Percentiles rank a stretch among this genome's conserved stretches.
Evolutionary conservation across 768 basidiomycete genomes (phyloP).

Genomic region (Agaricus blazei): DNA sequence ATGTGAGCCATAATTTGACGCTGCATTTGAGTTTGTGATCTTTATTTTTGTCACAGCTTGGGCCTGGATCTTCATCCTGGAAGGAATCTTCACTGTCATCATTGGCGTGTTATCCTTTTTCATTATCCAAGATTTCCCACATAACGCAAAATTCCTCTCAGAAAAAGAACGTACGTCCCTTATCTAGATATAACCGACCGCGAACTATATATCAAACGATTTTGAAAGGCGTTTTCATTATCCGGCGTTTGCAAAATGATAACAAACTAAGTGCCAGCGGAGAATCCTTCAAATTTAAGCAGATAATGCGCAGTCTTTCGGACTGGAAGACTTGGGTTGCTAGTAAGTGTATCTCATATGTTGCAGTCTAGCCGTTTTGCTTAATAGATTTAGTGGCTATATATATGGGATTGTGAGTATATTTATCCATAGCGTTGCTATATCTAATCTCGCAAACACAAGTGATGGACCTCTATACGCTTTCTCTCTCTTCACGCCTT

Average conservation of each 20-base stretch:
- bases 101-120: conserved; percentile 59
- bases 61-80: conserved; percentile 74
- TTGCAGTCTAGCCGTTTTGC: not conserved
- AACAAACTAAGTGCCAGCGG: conserved; percentile 63
- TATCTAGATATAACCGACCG: not conserved
- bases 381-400: conserved; percentile 46
- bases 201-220: not conserved
- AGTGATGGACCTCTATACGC: conserved; percentile 55
- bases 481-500: conserved; percentile 47
- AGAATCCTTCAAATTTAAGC: conserved; percentile 46
- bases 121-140: conserved; percentile 76
- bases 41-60: conserved; percentile 28
- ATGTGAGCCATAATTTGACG: conserved; percentile 30
- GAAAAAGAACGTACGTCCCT: conserved; percentile 50
- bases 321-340: conserved; percentile 76
- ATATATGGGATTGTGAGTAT: conserved; percentile 61
- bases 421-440: not conserved
- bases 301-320: conserved; percentile 52
- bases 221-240: conserved; percentile 49
- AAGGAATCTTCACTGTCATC: conserved; percentile 65
- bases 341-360: conserved; percentile 35
- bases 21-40: not conserved
- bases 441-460: conserved; percentile 7
- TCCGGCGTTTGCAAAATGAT: conserved; percentile 61
- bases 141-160: conserved; percentile 65